Base-by-base conservation (phyloP, 345 rosid species). In the Capsella bursapastoris region DNA sequence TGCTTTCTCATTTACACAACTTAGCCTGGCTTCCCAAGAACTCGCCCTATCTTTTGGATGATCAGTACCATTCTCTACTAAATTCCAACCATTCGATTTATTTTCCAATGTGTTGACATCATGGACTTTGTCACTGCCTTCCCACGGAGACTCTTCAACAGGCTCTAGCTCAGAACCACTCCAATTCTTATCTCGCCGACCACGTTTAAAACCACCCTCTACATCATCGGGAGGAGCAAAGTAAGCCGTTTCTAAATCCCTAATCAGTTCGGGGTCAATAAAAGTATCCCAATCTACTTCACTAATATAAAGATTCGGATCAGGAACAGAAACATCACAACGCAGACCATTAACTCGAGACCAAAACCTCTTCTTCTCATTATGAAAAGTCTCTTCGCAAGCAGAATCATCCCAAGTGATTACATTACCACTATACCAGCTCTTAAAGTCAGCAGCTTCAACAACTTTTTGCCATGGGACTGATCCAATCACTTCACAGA, bases 361-460 rank as follows among this genome's bases (percentile, higher is more conserved):
- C 97, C 96, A 90, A 73, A 84, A 91, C 16, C 89, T 87, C 2
- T 57, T 73, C 80, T 91, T 91, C 34, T 91, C 90, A 74, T 68
- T 82, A 38, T 75, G 86, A 72, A 94, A 91, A 61, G 97, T 95
- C 78, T 90, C 93, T 83, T 85, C 73, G 15, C 88, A 89, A 8
- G 96, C 97, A 13, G 88, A 86, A 67, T 89, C 97, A 73, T 93
- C 79, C 97, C 94, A 93, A 57, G 82, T 79, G 58, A 84, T 79
- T 6, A 91, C 78, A 58, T 78, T 80, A 52, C 81, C 82, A 29
- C 79, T 79, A 58, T 79, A 86, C 64, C 63, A 77, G 57, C 77
- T 71, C 80, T 84, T 83, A 50, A 77, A 84, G 38, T 62, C 64
- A 78, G 66, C 76, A 28, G 86, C 75, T 72, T 82, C 86, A 5